A percentile compares a stretch with the other conserved stretches of the same genome.
phyloP scores from a whole-genome alignment of 176 grass and related monocot genomes.

The Musa schizocarpa region DNA sequence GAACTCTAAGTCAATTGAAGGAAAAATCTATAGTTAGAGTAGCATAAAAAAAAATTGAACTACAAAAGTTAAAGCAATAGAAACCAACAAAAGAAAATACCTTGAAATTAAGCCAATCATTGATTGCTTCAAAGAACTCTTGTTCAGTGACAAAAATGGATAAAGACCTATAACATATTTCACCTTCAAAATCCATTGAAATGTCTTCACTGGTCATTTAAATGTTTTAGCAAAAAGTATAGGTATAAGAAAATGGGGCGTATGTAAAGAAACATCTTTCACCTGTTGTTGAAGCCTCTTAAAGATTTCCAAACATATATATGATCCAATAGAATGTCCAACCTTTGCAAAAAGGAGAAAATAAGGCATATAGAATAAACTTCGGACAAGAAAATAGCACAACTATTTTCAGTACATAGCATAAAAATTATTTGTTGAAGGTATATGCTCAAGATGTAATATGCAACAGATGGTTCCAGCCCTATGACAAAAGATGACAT shows the following conservation, averaged over 20 bases:
- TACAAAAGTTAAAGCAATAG: too few species aligned
- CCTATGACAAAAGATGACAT: background rate
- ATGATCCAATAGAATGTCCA: slow-evolving; percentile 92
- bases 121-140: slow-evolving; percentile 51
- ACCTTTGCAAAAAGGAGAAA: slow-evolving; percentile 35
- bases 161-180: slow-evolving; percentile 60
- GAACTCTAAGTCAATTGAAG: too few species aligned
- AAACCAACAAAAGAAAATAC: slow-evolving; percentile 31
- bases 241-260: slow-evolving; percentile 5
- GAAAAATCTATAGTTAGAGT: too few species aligned
- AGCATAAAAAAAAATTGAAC: too few species aligned
- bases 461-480: too few species aligned
- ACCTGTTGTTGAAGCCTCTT: slow-evolving; percentile 72
- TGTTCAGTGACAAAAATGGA: slow-evolving; percentile 90
- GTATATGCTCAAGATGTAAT: background rate
- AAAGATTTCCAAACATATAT: slow-evolving; percentile 74
- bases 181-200: slow-evolving; percentile 45
- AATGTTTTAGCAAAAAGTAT: slow-evolving; percentile 18
- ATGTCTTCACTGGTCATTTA: background rate
- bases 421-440: background rate
- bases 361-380: background rate
- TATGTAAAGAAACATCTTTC: background rate
- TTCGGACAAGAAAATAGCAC: background rate
- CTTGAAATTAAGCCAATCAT: slow-evolving; percentile 55
- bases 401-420: background rate